phyloP scores from a whole-genome alignment of 768 basidiomycete genomes.

The Royoungia palumana region DNA sequence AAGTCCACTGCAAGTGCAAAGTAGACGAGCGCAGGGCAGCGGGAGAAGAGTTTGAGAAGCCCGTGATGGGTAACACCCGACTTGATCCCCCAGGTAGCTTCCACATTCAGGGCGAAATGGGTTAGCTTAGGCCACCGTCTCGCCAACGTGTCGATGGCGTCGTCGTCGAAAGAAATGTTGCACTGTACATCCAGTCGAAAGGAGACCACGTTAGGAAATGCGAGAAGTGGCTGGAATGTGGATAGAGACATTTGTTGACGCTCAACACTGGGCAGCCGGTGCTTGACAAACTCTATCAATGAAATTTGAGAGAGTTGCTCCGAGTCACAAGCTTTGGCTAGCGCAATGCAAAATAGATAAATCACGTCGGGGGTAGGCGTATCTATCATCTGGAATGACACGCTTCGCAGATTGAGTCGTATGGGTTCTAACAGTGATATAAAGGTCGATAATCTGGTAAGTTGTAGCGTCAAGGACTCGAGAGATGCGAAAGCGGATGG shows the following conservation, averaged over 20 bases:
- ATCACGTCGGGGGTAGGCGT: constrained; percentile 16
- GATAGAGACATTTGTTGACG: constrained; percentile 1
- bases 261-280: constrained; percentile 5
- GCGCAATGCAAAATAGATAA: constrained; percentile 19
- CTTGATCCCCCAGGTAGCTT: constrained; percentile 14
- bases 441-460: constrained; percentile 9
- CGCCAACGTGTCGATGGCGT: constrained; percentile 14
- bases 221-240: constrained; percentile 9
- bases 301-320: constrained; percentile 8
- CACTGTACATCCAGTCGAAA: constrained; percentile 22
- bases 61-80: constrained; percentile 21
- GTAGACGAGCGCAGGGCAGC: constrained; percentile 6
- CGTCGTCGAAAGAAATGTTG: constrained; percentile 18
- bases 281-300: constrained; percentile 1
- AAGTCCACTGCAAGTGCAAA: constrained; percentile 25
- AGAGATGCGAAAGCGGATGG: constrained; percentile 18
- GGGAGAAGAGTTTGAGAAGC: constrained; percentile 18
- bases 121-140: constrained; percentile 20
- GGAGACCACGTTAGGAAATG: constrained; percentile 1
- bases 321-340: constrained; percentile 10
- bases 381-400: constrained; percentile 13
- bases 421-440: constrained; percentile 21
- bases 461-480: constrained; percentile 6
- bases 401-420: constrained; percentile 8
- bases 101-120: constrained; percentile 14